Conservation (phyloP, 768 basidiomycete genomes). For the Russula olivacea region DNA sequence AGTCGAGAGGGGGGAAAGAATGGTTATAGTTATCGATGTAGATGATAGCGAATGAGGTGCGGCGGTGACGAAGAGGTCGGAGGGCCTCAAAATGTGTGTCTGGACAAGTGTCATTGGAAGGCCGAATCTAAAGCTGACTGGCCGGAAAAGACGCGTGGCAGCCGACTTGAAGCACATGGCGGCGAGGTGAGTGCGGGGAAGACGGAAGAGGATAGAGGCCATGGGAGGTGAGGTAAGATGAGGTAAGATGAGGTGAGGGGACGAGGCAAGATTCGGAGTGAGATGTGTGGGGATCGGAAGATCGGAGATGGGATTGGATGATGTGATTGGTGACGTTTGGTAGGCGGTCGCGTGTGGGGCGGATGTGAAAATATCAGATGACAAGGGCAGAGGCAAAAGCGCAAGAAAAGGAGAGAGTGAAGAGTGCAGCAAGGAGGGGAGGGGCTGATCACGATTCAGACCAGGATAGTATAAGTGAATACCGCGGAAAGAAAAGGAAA, state of each 20-base stretch:
- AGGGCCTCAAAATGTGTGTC: neutral
- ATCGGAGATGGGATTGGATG: conserved; percentile 15
- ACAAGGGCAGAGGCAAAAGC: conserved; percentile 12
- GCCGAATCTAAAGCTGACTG: neutral
- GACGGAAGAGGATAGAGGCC: neutral
- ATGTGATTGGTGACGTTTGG: conserved; percentile 22
- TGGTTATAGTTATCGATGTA: conserved; percentile 13
- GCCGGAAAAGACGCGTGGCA: neutral
- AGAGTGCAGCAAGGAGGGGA: neutral
- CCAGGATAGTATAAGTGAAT: conserved; percentile 14
- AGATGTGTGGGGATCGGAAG: conserved; percentile 18
- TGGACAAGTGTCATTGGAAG: neutral
- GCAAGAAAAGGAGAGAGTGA: too few species aligned
- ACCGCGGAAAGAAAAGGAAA: conserved; percentile 2
- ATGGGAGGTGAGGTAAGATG: neutral
- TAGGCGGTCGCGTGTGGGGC: conserved; percentile 8
- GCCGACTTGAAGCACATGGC: conserved; percentile 10
- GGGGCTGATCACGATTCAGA: conserved; percentile 14
- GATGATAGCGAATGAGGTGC: neutral
- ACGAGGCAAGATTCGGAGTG: conserved; percentile 4
- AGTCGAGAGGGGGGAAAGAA: conserved; percentile 10
- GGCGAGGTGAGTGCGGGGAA: conserved; percentile 1
- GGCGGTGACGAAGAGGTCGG: neutral
- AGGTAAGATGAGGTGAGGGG: conserved; percentile 1
- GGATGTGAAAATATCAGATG: conserved; percentile 18